These are phyloP conservation scores for Penstemon barbatus DNA, from an alignment of 257 asterid species.

Conservation along the genomic window DNA sequence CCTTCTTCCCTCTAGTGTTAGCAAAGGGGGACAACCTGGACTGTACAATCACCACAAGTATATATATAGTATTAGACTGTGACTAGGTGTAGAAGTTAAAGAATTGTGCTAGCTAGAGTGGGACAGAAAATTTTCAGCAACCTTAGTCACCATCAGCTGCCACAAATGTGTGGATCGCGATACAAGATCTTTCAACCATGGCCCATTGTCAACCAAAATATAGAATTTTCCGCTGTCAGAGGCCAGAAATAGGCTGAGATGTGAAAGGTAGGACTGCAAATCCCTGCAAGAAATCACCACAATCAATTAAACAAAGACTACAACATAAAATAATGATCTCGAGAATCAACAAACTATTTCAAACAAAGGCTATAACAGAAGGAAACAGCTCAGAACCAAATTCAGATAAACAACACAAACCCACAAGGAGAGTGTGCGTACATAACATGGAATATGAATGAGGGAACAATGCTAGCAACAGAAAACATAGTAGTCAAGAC, in stretches of 20 bases:
- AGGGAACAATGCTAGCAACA: background rate
- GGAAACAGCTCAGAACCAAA: slow-evolving; percentile 9
- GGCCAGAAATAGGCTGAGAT: slow-evolving; percentile 77
- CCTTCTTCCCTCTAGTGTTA: slow-evolving; percentile 68
- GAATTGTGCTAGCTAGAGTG: slow-evolving; percentile 14
- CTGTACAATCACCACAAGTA: slow-evolving; percentile 46
- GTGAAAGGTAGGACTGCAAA: slow-evolving; percentile 93
- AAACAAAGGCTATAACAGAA: slow-evolving; percentile 4
- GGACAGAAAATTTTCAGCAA: slow-evolving; percentile 36
- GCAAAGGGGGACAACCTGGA: slow-evolving; percentile 96
- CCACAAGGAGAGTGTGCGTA: background rate
- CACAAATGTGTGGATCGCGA: slow-evolving; percentile 83
- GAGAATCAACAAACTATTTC: background rate
- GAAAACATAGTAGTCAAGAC: slow-evolving; percentile 3
- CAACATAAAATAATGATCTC: slow-evolving; percentile 3
- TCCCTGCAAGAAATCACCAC: slow-evolving; percentile 53
- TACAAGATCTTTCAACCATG: slow-evolving; percentile 85
- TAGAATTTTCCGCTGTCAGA: slow-evolving; percentile 73
- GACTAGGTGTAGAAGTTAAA: background rate
- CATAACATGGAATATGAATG: background rate
- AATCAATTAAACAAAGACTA: slow-evolving; percentile 6
- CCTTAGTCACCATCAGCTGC: slow-evolving; percentile 99
- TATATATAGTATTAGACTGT: background rate
- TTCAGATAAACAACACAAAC: background rate
- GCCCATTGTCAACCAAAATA: slow-evolving; percentile 89